Percentiles rank a stretch among this genome's conserved stretches.
phyloP scores from a whole-genome alignment of 2,329 filamentous ascomycete species.

The Juglanconis sp. region DNA sequence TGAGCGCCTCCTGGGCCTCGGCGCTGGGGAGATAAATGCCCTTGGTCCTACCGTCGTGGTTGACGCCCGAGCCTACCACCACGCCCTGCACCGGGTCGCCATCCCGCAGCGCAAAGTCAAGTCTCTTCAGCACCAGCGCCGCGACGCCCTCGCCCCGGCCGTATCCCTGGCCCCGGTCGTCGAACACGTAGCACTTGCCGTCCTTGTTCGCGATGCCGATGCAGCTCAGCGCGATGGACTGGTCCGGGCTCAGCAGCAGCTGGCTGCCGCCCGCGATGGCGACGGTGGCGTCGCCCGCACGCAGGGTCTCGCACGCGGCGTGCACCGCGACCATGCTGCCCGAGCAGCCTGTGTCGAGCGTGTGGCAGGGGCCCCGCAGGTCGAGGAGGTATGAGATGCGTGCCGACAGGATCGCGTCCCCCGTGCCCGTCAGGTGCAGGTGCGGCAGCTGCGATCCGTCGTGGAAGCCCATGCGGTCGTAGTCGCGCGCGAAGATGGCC shows the following conservation, averaged over 20 bases:
- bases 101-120: slow-evolving; percentile 34
- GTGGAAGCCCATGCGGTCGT: slow-evolving; percentile 1
- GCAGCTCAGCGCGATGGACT: slow-evolving; percentile 18
- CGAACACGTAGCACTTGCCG: slow-evolving; percentile 26
- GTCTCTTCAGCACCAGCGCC: slow-evolving; percentile 34
- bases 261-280: slow-evolving; percentile 27
- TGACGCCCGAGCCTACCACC: slow-evolving; percentile 34
- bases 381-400: slow-evolving; percentile 28
- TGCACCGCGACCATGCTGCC: slow-evolving; percentile 30
- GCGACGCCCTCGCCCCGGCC: slow-evolving; percentile 36
- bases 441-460: slow-evolving; percentile 11
- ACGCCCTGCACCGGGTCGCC: slow-evolving; percentile 26
- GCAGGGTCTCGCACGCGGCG: slow-evolving; percentile 29
- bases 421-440: slow-evolving; percentile 19
- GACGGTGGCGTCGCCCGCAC: slow-evolving; percentile 25
- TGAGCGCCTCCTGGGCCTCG: slow-evolving; percentile 22
- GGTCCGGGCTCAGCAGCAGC: slow-evolving; percentile 25
- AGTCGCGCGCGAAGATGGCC: slow-evolving; percentile 25
- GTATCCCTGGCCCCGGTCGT: slow-evolving; percentile 33
- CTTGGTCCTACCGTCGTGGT: slow-evolving; percentile 37
- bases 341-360: slow-evolving; percentile 33
- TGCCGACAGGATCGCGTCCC: slow-evolving; percentile 23
- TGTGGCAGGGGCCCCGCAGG: slow-evolving; percentile 27
- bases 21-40: slow-evolving; percentile 33
- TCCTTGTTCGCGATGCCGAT: slow-evolving; percentile 19